These are phyloP conservation scores for Cyclotella kingstonii DNA, from an alignment of 108 stramenopile genomes.

Conservation along the genomic window DNA sequence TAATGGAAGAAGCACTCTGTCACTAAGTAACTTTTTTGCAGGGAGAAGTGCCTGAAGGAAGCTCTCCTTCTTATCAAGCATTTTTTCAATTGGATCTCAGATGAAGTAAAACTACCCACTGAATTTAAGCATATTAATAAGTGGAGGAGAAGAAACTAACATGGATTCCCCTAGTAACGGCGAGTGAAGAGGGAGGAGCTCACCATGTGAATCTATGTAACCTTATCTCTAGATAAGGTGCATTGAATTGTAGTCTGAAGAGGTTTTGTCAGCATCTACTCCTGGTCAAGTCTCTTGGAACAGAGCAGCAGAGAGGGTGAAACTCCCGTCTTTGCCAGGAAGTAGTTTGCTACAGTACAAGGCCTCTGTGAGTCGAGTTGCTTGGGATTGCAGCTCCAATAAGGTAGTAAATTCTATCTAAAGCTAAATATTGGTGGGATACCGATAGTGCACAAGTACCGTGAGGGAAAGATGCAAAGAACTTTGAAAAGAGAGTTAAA, in stretches of 20 bases:
- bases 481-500: conserved; percentile 99
- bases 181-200: conserved; percentile 95
- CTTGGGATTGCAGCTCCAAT: conserved; percentile 96
- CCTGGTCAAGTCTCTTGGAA: conserved; percentile 90
- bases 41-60: conserved; percentile 11
- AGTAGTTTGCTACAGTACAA: conserved; percentile 47
- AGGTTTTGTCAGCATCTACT: conserved; percentile 49
- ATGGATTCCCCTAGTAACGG: conserved; percentile 94
- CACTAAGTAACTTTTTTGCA: neutral
- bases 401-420: conserved; percentile 96
- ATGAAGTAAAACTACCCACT: conserved; percentile 90
- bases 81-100: conserved; percentile 55
- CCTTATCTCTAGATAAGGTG: conserved; percentile 29
- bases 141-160: conserved; percentile 97
- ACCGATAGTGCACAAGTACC: conserved; percentile 96
- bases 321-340: conserved; percentile 86
- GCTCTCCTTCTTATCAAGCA: neutral
- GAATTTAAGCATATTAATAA: conserved; percentile 99
- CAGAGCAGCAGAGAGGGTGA: conserved; percentile 90
- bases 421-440: conserved; percentile 93
- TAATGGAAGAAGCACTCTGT: neutral
- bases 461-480: conserved; percentile 95
- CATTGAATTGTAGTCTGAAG: conserved; percentile 89
- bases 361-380: conserved; percentile 90
- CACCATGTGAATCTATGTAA: conserved; percentile 77